Conservation (phyloP, 176 grass and related monocot genomes). For the Carex kokanica region DNA sequence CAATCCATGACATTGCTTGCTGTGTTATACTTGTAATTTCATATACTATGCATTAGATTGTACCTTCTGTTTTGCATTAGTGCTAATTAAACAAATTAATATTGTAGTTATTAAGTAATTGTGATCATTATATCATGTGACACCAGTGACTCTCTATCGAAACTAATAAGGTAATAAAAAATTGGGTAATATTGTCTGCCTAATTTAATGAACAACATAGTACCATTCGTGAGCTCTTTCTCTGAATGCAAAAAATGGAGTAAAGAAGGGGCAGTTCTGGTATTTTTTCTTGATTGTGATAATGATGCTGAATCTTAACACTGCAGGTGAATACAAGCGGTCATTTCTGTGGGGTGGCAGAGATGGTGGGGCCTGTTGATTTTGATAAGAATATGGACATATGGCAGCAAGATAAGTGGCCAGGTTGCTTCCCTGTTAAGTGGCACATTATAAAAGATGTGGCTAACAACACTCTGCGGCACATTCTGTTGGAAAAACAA, state of each 20-base stretch:
- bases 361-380: constrained; percentile 86
- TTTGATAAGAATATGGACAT: constrained; percentile 92
- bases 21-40: neutral
- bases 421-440: constrained; percentile 77
- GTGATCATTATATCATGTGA: neutral
- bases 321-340: constrained; percentile 78
- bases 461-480: constrained; percentile 60
- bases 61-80: neutral
- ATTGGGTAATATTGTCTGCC: neutral
- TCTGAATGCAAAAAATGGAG: neutral
- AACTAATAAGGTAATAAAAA: neutral
- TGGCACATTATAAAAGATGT: constrained; percentile 97
- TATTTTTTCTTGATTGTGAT: neutral
- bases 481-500: constrained; percentile 80
- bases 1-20: neutral
- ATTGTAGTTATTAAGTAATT: neutral
- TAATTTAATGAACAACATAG: neutral
- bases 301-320: neutral
- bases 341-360: constrained; percentile 90
- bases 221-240: neutral
- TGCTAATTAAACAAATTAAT: neutral
- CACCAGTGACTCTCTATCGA: neutral
- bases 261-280: neutral
- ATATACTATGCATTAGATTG: neutral
- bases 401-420: constrained; percentile 98